Percentiles rank a stretch among this genome's conserved stretches.
Evolutionary conservation across 805 yeast species (phyloP).

Genomic region (Phaffomyces opuntiae): DNA sequence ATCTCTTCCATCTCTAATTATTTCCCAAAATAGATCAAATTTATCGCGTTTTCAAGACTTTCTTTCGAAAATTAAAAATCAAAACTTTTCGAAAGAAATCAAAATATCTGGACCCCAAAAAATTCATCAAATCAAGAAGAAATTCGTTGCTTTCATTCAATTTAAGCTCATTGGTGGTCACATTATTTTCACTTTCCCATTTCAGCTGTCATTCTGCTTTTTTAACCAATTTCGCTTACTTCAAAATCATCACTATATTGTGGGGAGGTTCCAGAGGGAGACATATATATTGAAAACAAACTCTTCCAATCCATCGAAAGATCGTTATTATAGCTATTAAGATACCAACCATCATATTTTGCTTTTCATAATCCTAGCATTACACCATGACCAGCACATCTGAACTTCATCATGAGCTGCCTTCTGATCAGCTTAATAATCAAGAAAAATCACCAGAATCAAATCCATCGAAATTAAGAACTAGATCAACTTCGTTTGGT

Average conservation of each 20-base stretch:
- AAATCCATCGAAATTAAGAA: background rate
- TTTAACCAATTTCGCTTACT: too few relatives aligned
- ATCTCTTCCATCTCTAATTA: background rate
- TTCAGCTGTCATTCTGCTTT: too few relatives aligned
- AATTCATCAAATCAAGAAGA: background rate
- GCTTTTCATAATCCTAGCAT: background rate
- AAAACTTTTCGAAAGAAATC: too few relatives aligned
- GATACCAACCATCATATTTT: too few relatives aligned
- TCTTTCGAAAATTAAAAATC: background rate
- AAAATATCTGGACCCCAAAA: background rate
- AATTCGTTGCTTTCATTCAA: too few relatives aligned
- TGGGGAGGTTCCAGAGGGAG: too few relatives aligned
- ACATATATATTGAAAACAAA: too few relatives aligned
- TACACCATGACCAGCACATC: background rate
- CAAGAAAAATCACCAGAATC: background rate
- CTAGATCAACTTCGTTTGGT: conserved; percentile 35
- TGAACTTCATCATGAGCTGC: background rate
- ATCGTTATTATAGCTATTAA: too few relatives aligned
- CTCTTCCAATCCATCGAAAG: too few relatives aligned
- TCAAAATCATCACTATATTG: too few relatives aligned
- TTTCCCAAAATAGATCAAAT: background rate
- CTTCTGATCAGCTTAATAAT: background rate
- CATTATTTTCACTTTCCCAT: too few relatives aligned
- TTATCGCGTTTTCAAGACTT: background rate
- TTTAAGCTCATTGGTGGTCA: too few relatives aligned